Percentiles rank a stretch among this genome's conserved stretches.
These are phyloP conservation scores for Penstemon davidsonii DNA, from an alignment of 257 asterid genomes.

Conservation along the genomic window DNA sequence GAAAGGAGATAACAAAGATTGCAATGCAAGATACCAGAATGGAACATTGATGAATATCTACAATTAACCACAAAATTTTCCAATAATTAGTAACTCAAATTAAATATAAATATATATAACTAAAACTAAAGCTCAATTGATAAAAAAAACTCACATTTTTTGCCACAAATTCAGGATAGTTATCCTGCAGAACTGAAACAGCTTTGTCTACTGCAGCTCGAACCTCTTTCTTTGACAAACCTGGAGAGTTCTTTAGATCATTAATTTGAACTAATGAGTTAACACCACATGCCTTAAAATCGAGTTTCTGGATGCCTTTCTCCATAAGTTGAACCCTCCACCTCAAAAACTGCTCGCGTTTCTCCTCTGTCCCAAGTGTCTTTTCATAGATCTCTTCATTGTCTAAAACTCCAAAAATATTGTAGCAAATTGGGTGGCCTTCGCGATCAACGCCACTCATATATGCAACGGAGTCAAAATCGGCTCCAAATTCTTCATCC, in stretches of 20 bases:
- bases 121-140: neutral
- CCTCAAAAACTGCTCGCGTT: conserved; percentile 61
- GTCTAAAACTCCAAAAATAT: conserved; percentile 64
- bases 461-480: conserved; percentile 55
- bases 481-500: conserved; percentile 58
- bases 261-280: conserved; percentile 65
- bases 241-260: conserved; percentile 65
- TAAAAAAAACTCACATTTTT: conserved; percentile 52
- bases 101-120: neutral
- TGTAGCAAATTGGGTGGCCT: conserved; percentile 82
- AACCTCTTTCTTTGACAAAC: conserved; percentile 70
- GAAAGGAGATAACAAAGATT: conserved; percentile 68
- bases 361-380: conserved; percentile 58
- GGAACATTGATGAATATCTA: conserved; percentile 88
- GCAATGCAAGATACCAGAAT: conserved; percentile 73
- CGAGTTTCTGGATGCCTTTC: conserved; percentile 62
- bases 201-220: conserved; percentile 60
- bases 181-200: conserved; percentile 73
- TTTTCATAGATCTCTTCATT: conserved; percentile 47
- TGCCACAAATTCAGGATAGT: conserved; percentile 79
- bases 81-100: neutral
- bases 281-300: conserved; percentile 59
- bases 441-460: conserved; percentile 61
- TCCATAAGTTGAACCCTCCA: conserved; percentile 89
- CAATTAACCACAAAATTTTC: conserved; percentile 14